These are phyloP conservation scores for Hemisphaericaspora nanyangensis DNA, from an alignment of 805 yeast species.

Conservation along the genomic window DNA sequence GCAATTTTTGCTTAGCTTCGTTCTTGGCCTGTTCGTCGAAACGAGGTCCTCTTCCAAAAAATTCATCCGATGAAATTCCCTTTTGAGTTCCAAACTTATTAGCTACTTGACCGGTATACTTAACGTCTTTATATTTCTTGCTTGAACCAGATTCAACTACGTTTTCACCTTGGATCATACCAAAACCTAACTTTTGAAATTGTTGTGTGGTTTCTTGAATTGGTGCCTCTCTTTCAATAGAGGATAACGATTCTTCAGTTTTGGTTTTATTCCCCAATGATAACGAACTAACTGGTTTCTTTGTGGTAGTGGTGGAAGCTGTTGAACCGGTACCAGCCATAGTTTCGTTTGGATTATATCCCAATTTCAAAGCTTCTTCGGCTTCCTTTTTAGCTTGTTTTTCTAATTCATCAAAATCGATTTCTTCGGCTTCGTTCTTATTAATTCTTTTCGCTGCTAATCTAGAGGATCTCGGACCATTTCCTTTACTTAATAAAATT, in stretches of 20 bases:
- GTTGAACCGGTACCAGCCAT: not conserved
- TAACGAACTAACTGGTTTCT: constrained; percentile 14
- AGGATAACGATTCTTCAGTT: not conserved
- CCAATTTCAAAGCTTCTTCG: constrained; percentile 56
- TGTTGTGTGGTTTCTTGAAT: constrained; percentile 56
- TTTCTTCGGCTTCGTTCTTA: constrained; percentile 47
- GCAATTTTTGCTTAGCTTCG: constrained; percentile 81
- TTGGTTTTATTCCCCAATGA: constrained; percentile 3
- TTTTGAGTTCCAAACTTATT: constrained; percentile 82
- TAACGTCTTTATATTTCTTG: constrained; percentile 48
- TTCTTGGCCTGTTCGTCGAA: constrained; percentile 73
- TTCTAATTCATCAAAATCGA: constrained; percentile 60
- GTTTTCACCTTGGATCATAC: constrained; percentile 72
- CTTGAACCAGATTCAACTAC: constrained; percentile 22
- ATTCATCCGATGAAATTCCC: constrained; percentile 94
- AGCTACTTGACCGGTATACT: constrained; percentile 71
- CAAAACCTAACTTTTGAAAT: constrained; percentile 84
- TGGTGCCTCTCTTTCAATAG: constrained; percentile 16
- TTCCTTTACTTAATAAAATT: constrained; percentile 48
- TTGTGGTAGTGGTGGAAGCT: constrained; percentile 5
- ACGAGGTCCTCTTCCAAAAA: constrained; percentile 78
- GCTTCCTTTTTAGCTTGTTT: constrained; percentile 81
- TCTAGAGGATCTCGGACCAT: constrained; percentile 53
- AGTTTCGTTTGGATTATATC: constrained; percentile 41
- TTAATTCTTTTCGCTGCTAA: constrained; percentile 47